Evolutionary conservation across 805 yeast species (phyloP), one percentile per base, ranked within the genome.

Genomic region (Pichia insulana): DNA sequence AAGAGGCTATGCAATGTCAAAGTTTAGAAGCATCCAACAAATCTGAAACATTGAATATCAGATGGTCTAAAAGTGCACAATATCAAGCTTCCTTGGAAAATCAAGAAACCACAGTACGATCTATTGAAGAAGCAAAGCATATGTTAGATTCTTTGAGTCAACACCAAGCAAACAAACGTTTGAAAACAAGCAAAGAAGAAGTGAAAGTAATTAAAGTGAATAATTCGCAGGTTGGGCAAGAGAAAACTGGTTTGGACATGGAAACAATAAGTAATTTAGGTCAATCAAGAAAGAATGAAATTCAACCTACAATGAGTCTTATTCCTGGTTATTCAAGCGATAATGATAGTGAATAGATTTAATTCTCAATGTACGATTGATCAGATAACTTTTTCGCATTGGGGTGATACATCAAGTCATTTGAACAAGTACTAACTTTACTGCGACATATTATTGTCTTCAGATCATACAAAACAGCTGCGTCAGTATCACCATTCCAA

Each of bases 1-100:
- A 86, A 54, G 97, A 90, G 59, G 95, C 95, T 1, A 86, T 90
- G 96, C 75, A 81, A 32, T 80, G 80, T 35, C 97, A 90, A 58
- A 71, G 83, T 8, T 58, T 89, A 7, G 58, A 51, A 19, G 51
- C 50, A 19, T 52, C 47, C 4, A 72, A 79, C 40, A 41, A 43
- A 27, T 71, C 74, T 44, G 95, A 83, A 48, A 72, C 80, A 0
- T 61, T 89, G 35, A 73, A 70, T 46, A 74, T 89, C 1, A 71
- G 85, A 49, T 89, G 97, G 97, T 95, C 97, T 0, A 77, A 76
- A 46, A 90, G 83, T 34, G 95, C 25, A 22, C 25, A 22, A 22
- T 87, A 58, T 94, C 95, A 2, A 82, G 81, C 54, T 92, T 92
- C 0, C 8, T 22, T 22, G 25, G 74, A 68, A 33, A 68, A 73